Evolutionary conservation across 306 rosid genomes (phyloP).

Genomic region (Sophora flavescens): DNA sequence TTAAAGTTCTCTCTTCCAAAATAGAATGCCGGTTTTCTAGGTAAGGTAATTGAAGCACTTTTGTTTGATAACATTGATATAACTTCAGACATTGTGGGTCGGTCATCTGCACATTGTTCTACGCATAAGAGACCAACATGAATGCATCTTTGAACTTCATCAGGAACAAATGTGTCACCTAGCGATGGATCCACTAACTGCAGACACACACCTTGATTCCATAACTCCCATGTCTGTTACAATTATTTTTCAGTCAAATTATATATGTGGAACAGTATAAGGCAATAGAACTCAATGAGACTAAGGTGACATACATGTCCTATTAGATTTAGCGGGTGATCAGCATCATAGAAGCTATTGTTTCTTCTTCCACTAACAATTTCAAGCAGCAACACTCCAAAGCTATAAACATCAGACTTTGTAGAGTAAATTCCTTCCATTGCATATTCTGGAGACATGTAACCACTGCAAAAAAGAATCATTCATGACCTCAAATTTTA

Average conservation of each 20-base stretch:
- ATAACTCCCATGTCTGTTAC: slow-evolving; percentile 42
- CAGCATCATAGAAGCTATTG: slow-evolving; percentile 20
- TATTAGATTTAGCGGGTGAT: slow-evolving; percentile 34
- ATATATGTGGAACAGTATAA: background rate
- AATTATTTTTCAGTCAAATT: background rate
- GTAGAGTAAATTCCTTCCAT: no score
- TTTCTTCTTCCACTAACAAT: slow-evolving; percentile 30
- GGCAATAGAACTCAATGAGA: background rate
- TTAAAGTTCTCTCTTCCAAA: background rate
- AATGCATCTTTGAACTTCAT: slow-evolving; percentile 43
- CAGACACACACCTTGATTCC: slow-evolving; percentile 18
- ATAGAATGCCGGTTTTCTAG: slow-evolving; percentile 45
- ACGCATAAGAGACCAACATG: slow-evolving; percentile 25
- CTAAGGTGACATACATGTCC: slow-evolving; percentile 42
- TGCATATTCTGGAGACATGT: no score
- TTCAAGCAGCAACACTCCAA: no score
- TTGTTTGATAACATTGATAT: background rate
- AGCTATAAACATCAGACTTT: no score
- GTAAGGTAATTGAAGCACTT: background rate
- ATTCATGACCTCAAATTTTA: no score
- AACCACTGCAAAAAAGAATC: no score
- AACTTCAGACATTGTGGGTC: slow-evolving; percentile 43
- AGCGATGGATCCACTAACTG: slow-evolving; percentile 29
- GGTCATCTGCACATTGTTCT: slow-evolving; percentile 12
- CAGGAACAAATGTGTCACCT: background rate